Percentiles rank a stretch among this genome's conserved stretches.
Conservation (phyloP, 805 yeast genomes). For the Yamadazyma endophytica region DNA sequence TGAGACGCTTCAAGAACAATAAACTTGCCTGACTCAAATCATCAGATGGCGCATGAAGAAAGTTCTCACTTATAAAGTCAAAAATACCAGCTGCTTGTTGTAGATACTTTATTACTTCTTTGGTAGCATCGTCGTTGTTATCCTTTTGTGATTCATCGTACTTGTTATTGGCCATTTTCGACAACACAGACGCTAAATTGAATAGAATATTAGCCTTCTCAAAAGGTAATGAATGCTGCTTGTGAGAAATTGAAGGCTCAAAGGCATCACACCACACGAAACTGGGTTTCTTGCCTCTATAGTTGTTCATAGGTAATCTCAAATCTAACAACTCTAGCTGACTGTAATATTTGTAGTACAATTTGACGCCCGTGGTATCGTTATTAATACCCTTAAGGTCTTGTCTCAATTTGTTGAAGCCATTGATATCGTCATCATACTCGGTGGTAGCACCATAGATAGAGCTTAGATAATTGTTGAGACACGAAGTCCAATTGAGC, state of each 20-base stretch:
- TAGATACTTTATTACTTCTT: slow-evolving; percentile 54
- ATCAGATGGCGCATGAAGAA: slow-evolving; percentile 80
- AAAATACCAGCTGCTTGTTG: slow-evolving; percentile 80
- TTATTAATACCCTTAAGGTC: slow-evolving; percentile 50
- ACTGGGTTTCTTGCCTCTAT: slow-evolving; percentile 39
- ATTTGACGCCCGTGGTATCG: slow-evolving; percentile 44
- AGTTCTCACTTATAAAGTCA: slow-evolving; percentile 69
- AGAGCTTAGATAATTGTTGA: slow-evolving; percentile 52
- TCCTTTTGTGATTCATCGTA: slow-evolving; percentile 23
- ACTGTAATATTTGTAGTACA: slow-evolving; percentile 68
- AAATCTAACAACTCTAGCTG: slow-evolving; percentile 77
- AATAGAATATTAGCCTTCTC: slow-evolving; percentile 85
- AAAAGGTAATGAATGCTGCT: slow-evolving; percentile 80
- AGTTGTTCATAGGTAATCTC: slow-evolving; percentile 63
- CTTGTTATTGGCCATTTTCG: slow-evolving; percentile 42
- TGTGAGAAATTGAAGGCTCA: slow-evolving; percentile 36
- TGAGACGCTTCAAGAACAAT: slow-evolving; percentile 55
- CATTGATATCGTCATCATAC: slow-evolving; percentile 50
- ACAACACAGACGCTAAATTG: slow-evolving; percentile 66
- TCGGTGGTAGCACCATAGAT: slow-evolving; percentile 62
- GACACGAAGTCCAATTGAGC: slow-evolving; percentile 62
- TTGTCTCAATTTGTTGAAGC: slow-evolving; percentile 55
- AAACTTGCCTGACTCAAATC: slow-evolving; percentile 73
- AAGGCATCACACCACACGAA: slow-evolving; percentile 85
- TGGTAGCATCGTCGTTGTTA: slow-evolving; percentile 43